Evolutionary conservation across 768 basidiomycete species (phyloP).

Genomic region (Lactarius deliciosus): DNA sequence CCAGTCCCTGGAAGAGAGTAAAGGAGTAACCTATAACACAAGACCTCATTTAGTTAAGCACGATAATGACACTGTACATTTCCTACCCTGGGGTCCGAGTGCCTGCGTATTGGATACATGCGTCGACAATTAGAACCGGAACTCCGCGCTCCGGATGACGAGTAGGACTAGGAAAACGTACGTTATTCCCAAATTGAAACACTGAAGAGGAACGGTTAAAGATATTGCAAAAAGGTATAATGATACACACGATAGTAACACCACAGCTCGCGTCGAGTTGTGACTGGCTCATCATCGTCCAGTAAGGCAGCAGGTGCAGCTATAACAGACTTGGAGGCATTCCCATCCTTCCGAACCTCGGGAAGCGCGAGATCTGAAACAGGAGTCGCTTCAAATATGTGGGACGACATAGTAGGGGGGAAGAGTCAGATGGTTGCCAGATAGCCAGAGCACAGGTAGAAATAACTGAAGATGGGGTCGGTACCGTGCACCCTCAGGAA

Average conservation of each 20-base stretch:
- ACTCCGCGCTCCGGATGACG: constrained; percentile 1
- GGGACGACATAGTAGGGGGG: not conserved
- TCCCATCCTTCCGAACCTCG: not conserved
- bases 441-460: not conserved
- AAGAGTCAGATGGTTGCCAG: not conserved
- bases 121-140: constrained; percentile 25
- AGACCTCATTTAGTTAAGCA: not conserved
- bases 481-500: not conserved
- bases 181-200: constrained; percentile 81
- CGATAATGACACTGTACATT: not conserved
- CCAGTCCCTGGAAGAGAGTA: constrained; percentile 71
- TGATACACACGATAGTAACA: constrained; percentile 65
- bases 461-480: not conserved
- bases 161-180: constrained; percentile 34
- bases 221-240: not conserved
- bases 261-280: constrained; percentile 74
- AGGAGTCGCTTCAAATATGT: not conserved
- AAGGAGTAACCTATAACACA: constrained; percentile 49
- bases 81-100: constrained; percentile 51
- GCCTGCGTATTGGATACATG: constrained; percentile 43
- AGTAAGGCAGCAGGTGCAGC: constrained; percentile 30
- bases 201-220: constrained; percentile 43
- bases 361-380: not conserved
- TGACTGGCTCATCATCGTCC: constrained; percentile 55
- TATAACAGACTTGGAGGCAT: not conserved